These are phyloP conservation scores for Pyrus hybrid DNA, from an alignment of 331 rosid genomes.

Conservation along the genomic window DNA sequence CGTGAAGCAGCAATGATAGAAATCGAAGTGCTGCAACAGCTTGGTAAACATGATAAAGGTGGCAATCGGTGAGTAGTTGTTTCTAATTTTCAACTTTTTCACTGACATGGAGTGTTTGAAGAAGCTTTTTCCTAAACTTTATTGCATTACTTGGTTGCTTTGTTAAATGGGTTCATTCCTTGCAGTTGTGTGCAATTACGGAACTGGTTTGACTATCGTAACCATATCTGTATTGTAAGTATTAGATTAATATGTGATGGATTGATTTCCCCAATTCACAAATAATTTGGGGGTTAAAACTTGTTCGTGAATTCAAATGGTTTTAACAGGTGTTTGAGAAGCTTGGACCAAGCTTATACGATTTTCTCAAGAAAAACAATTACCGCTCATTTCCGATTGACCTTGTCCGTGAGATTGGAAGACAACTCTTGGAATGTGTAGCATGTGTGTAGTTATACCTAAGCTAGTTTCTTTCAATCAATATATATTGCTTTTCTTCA, in stretches of 20 bases:
- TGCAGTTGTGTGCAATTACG: constrained; percentile 99
- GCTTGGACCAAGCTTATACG: constrained; percentile 99
- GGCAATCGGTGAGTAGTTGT: constrained; percentile 74
- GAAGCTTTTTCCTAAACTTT: constrained; percentile 11
- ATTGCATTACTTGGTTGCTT: constrained; percentile 3
- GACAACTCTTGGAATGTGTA: constrained; percentile 99
- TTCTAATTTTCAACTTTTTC: neutral
- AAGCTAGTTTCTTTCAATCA: constrained; percentile 30
- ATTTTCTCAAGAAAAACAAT: constrained; percentile 99
- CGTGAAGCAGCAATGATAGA: constrained; percentile 97
- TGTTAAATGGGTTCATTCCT: constrained; percentile 88
- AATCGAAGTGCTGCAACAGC: constrained; percentile 84
- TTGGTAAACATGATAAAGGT: constrained; percentile 84
- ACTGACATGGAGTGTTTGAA: neutral
- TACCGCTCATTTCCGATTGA: constrained; percentile 99
- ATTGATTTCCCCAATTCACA: constrained; percentile 69
- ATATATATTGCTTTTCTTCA: too few species aligned
- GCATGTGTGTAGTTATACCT: constrained; percentile 98
- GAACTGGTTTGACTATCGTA: constrained; percentile 99
- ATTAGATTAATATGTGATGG: constrained; percentile 76
- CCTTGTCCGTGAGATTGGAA: constrained; percentile 98
- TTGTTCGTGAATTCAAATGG: constrained; percentile 80
- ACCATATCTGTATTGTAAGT: constrained; percentile 99
- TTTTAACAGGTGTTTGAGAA: constrained; percentile 99
- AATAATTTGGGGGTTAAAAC: constrained; percentile 66